Conservation (phyloP, 176 grass and related monocot species). For the Oryza glaberrima region DNA sequence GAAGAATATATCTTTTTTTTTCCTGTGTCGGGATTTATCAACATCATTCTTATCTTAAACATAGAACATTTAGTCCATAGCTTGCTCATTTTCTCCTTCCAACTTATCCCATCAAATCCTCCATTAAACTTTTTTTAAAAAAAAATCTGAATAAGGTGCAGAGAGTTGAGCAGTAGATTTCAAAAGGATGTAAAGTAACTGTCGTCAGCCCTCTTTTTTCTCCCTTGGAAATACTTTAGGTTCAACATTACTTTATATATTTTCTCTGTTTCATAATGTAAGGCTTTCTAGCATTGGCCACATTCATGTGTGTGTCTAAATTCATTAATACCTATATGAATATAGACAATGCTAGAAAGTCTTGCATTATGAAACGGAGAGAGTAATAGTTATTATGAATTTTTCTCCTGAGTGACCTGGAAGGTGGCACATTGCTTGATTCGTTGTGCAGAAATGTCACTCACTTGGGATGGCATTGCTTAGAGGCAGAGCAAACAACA, state of each 20-base stretch:
- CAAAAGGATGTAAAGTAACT: slow-evolving; percentile 41
- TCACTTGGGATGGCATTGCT: slow-evolving; percentile 39
- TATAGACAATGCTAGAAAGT: not conserved
- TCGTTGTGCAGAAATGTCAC: not conserved
- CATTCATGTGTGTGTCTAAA: too few species aligned
- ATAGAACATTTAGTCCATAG: not conserved
- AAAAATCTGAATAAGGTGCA: slow-evolving; percentile 19
- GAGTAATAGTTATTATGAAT: not conserved
- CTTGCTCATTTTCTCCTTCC: not conserved
- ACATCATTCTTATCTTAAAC: not conserved
- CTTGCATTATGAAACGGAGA: too few species aligned
- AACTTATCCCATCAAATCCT: not conserved
- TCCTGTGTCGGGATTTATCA: not conserved
- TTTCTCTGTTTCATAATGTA: too few species aligned
- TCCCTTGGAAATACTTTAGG: not conserved
- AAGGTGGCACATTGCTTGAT: slow-evolving; percentile 27
- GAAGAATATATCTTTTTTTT: not conserved
- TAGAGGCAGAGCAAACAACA: slow-evolving; percentile 43
- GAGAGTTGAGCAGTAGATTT: slow-evolving; percentile 41
- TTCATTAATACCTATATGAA: too few species aligned
- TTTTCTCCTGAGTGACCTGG: slow-evolving; percentile 26
- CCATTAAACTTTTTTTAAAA: not conserved
- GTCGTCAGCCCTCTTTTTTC: not conserved
- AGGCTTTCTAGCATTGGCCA: too few species aligned
- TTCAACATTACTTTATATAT: not conserved